Percentiles rank a stretch among this genome's conserved stretches.
Conservation (phyloP, 2,329 filamentous ascomycete genomes). For the Aspergillus niger region DNA sequence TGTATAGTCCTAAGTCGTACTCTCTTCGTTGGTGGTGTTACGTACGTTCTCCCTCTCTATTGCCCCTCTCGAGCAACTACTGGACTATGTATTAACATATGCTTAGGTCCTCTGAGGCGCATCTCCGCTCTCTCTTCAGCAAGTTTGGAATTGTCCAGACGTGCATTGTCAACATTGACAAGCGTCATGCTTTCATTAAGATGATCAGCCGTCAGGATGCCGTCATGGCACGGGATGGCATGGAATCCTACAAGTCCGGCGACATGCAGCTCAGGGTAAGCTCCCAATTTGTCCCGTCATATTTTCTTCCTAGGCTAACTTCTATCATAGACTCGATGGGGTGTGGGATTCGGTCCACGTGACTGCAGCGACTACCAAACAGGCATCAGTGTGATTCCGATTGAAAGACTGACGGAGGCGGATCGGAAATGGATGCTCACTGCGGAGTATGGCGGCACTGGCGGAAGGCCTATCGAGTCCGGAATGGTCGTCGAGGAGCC, state of each 20-base stretch:
- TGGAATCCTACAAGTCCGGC: conserved; percentile 75
- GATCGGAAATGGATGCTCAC: conserved; percentile 97
- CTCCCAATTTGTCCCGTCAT: conserved; percentile 8
- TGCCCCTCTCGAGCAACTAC: no score
- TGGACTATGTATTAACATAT: conserved; percentile 19
- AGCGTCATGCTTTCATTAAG: conserved; percentile 97
- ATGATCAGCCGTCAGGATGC: conserved; percentile 91
- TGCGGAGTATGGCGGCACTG: conserved; percentile 89
- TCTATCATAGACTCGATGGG: conserved; percentile 77
- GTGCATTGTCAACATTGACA: conserved; percentile 97
- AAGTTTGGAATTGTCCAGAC: conserved; percentile 89
- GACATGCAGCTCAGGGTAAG: conserved; percentile 73
- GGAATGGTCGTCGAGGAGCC: conserved; percentile 94
- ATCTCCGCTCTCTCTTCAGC: conserved; percentile 78
- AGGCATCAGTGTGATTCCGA: conserved; percentile 90
- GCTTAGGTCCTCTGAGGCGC: conserved; percentile 70
- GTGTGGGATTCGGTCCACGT: conserved; percentile 92
- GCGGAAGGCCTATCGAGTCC: conserved; percentile 74
- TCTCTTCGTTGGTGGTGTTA: conserved; percentile 94
- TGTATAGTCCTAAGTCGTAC: conserved; percentile 80
- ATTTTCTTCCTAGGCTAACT: conserved; percentile 24
- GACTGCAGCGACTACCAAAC: conserved; percentile 96
- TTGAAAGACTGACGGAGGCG: conserved; percentile 88
- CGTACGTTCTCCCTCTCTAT: conserved; percentile 56
- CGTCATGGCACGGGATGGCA: conserved; percentile 77